Base-by-base conservation (phyloP, 192 early-diverging fungal species). In the Coemansia sp. region DNA sequence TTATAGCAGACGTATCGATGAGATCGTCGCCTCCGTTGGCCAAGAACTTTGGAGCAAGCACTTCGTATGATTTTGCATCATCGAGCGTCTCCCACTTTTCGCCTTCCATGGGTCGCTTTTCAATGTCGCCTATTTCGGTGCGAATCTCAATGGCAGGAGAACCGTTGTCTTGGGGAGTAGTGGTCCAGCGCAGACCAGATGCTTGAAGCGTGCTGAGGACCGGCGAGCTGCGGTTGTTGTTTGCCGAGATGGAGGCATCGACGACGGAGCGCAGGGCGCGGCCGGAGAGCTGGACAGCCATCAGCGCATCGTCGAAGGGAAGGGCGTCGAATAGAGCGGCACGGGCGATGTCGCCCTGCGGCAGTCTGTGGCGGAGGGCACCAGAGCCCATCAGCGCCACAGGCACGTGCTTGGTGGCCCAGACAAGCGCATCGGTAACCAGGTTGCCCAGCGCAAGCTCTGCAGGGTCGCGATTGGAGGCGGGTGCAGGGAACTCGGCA, bases 371-470 rank as follows among this genome's bases (percentile, higher is more conserved):
- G 23, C 89, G 84, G 45, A 93, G 72, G 22, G 87, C 73, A 20
- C 88, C 91, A 23, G 84, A 70, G 72, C 88, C 86, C 25, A 87
- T 63, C 28, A 90, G 65, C 5, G 85, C 85, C 22, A 87, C 57
- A 28, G 83, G 68, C 14, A 69, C 59, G 15, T 65, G 61, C 1
- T 53, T 38, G 41, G 68, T 66, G 19, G 64, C 48, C 50, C 72
- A 68, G 20, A 86, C 65, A 76, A 93, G 80, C 4, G 87, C 84
- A 64, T 91, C 88, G 3, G 88, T 68, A 6, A 91, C 71, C 29
- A 90, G 34, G 61, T 88, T 78, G 47, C 88, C 89, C 55, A 91
- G 69, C 4, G 84, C 74, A 33, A 86, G 81, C 61, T 90, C 88
- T 17, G 52, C 47, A 8, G 69, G 59, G 48, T 79, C 75, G 14